These are phyloP conservation scores for Kwoniella botswanensis DNA, from an alignment of 768 basidiomycete species.

Conservation along the genomic window DNA sequence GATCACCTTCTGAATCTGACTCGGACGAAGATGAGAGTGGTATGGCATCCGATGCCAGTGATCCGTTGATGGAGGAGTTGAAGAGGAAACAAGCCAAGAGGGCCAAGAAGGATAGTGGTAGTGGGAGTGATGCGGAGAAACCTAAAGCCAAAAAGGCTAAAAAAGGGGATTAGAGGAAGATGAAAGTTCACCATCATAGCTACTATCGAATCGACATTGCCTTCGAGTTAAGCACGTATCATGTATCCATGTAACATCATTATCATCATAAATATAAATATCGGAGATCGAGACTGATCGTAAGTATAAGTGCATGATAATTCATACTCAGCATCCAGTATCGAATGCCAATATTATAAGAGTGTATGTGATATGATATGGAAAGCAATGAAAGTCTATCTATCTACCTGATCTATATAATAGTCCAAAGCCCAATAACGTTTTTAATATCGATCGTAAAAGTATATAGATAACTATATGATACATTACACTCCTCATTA, in stretches of 20 bases:
- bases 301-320: neutral
- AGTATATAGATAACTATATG: neutral
- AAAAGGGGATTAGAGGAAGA: slow-evolving; percentile 24
- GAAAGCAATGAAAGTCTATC: neutral
- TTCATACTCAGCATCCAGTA: neutral
- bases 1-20: slow-evolving; percentile 78
- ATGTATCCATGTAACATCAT: neutral
- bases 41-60: slow-evolving; percentile 50
- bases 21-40: slow-evolving; percentile 62
- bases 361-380: neutral
- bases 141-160: slow-evolving; percentile 54
- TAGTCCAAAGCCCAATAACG: neutral
- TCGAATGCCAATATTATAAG: too few species aligned
- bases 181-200: too few species aligned
- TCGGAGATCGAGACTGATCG: too few species aligned
- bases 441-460: neutral
- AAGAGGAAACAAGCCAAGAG: slow-evolving; percentile 55
- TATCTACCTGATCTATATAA: too few species aligned
- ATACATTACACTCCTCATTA: neutral
- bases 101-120: slow-evolving; percentile 27
- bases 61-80: slow-evolving; percentile 53
- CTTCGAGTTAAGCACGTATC: neutral
- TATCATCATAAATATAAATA: neutral
- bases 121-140: slow-evolving; percentile 43
- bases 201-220: too few species aligned